A percentile compares a stretch with the other conserved stretches of the same genome.
These are phyloP conservation scores for Hypoxylon sp. DNA, from an alignment of 2,329 filamentous ascomycete species.

Conservation along the genomic window DNA sequence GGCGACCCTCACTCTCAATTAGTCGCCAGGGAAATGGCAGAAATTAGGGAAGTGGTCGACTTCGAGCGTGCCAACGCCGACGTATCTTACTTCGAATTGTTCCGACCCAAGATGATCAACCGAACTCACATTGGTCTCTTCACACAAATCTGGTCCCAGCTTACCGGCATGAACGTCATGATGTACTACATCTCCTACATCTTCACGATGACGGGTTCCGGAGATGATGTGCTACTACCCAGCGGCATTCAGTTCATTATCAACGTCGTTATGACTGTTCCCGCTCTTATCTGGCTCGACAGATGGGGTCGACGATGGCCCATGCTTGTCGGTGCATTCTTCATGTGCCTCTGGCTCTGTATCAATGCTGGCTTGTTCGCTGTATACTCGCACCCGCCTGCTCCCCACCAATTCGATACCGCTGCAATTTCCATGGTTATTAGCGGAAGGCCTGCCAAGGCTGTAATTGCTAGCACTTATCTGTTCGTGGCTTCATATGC, in stretches of 20 bases:
- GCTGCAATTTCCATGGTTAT: constrained; percentile 64
- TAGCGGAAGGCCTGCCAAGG: constrained; percentile 65
- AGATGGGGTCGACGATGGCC: constrained; percentile 80
- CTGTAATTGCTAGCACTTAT: constrained; percentile 76
- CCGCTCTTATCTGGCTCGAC: constrained; percentile 82
- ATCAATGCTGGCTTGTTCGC: constrained; percentile 64
- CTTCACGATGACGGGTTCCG: constrained; percentile 80
- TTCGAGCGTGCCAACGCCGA: constrained; percentile 80
- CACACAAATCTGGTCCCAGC: constrained; percentile 81
- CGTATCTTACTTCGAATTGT: constrained; percentile 79
- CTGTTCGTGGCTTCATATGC: constrained; percentile 71
- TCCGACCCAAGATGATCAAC: constrained; percentile 81
- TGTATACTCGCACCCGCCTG: constrained; percentile 57
- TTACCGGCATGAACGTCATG: constrained; percentile 84
- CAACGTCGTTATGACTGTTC: constrained; percentile 84
- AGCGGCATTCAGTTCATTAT: constrained; percentile 83
- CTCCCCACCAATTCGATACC: constrained; percentile 56
- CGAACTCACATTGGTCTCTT: constrained; percentile 80
- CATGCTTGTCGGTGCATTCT: constrained; percentile 74
- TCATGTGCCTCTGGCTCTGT: constrained; percentile 71
- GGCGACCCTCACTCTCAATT: constrained; percentile 76
- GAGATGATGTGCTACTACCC: constrained; percentile 72
- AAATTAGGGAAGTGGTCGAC: constrained; percentile 81
- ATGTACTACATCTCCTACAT: constrained; percentile 80
- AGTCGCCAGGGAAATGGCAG: constrained; percentile 76